These are phyloP conservation scores for Globisporangium splendens DNA, from an alignment of 352 stramenopile genomes.

Conservation along the genomic window DNA sequence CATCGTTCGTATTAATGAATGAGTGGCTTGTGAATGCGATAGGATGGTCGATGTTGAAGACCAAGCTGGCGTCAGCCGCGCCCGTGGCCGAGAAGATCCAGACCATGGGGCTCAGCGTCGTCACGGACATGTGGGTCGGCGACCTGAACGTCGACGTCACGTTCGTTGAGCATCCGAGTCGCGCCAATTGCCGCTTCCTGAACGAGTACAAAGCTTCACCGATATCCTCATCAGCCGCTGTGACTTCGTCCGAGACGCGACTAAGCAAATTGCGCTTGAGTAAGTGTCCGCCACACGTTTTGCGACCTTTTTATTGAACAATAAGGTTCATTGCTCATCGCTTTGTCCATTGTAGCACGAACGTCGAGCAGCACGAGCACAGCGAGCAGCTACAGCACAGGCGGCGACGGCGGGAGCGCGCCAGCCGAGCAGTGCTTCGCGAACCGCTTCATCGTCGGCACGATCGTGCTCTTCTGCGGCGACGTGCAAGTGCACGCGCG, in stretches of 20 bases:
- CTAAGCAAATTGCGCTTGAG: conserved; percentile 41
- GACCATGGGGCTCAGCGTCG: conserved; percentile 64
- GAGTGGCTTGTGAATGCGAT: background rate
- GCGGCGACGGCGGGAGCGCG: background rate
- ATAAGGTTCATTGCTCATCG: background rate
- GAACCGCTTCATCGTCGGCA: conserved; percentile 68
- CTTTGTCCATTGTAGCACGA: conserved; percentile 10
- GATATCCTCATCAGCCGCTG: background rate
- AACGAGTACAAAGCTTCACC: conserved; percentile 42
- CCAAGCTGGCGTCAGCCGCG: conserved; percentile 59
- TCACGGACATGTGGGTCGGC: conserved; percentile 62
- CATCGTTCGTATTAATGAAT: too few species aligned
- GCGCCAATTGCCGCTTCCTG: conserved; percentile 50
- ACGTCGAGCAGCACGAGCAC: conserved; percentile 17
- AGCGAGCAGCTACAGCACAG: conserved; percentile 5
- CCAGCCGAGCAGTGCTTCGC: conserved; percentile 45
- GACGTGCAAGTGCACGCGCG: conserved; percentile 42
- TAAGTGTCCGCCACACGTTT: conserved; percentile 11
- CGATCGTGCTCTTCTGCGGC: conserved; percentile 66
- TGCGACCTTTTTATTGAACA: background rate
- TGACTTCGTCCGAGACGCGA: conserved; percentile 21
- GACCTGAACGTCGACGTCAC: conserved; percentile 55
- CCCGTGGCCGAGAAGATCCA: conserved; percentile 76
- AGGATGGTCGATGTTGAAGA: conserved; percentile 79
- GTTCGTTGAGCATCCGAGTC: conserved; percentile 40